Evolutionary conservation across 192 early-diverging fungal species (phyloP).

Genomic region (Pilaira anomala): DNA sequence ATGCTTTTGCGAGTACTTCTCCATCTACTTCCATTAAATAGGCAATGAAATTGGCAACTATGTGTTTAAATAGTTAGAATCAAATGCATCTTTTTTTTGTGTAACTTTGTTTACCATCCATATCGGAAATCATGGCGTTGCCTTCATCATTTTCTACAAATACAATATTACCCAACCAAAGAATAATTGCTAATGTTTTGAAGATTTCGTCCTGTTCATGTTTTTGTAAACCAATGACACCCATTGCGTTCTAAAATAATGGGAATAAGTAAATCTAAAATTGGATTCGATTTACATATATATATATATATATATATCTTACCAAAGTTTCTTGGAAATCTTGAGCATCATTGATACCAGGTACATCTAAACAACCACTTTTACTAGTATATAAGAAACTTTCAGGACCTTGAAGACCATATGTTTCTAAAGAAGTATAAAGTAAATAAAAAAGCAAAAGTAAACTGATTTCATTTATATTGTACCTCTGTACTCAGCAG

Average conservation of each 20-base stretch:
- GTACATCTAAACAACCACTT: constrained; percentile 78
- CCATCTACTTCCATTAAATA: constrained; percentile 66
- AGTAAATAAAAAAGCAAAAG: background rate
- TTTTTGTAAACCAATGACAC: constrained; percentile 80
- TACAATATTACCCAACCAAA: constrained; percentile 94
- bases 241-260: constrained; percentile 76
- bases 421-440: constrained; percentile 42
- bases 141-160: constrained; percentile 84
- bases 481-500: constrained; percentile 65
- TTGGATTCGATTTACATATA: background rate
- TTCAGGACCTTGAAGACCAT: constrained; percentile 74
- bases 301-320: too few species aligned
- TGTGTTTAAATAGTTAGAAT: background rate
- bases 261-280: background rate
- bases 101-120: constrained; percentile 41
- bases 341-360: constrained; percentile 86
- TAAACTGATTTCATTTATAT: background rate
- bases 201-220: constrained; percentile 85
- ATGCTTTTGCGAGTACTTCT: constrained; percentile 58
- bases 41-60: constrained; percentile 69
- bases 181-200: constrained; percentile 87
- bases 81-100: background rate
- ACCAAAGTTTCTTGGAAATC: constrained; percentile 86
- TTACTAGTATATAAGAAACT: constrained; percentile 72
- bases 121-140: constrained; percentile 58